phyloP scores from a whole-genome alignment of 441 rosid genomes.

The Cnidoscolus chayamansa region DNA sequence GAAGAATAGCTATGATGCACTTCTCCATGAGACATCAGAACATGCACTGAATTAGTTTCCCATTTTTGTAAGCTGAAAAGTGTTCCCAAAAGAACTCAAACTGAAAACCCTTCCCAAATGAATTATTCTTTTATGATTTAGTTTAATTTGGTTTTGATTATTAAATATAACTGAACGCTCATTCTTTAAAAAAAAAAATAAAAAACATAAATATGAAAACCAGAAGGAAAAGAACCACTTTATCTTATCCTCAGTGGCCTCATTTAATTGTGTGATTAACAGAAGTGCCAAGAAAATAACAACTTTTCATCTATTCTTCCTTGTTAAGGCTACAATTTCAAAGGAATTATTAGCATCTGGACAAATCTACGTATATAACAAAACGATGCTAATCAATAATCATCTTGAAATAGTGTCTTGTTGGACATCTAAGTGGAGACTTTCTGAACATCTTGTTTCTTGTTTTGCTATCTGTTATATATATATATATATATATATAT shows the following conservation, averaged over 20 bases:
- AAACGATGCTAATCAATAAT: not conserved
- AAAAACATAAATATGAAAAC: too few relatives aligned
- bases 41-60: slow-evolving; percentile 19
- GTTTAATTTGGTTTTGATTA: too few relatives aligned
- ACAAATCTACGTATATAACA: not conserved
- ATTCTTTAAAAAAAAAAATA: too few relatives aligned
- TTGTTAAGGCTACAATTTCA: not conserved
- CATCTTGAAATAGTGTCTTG: slow-evolving; percentile 1
- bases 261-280: not conserved
- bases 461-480: too few relatives aligned
- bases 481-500: too few relatives aligned
- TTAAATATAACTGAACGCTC: too few relatives aligned
- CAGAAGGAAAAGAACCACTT: too few relatives aligned
- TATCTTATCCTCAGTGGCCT: not conserved
- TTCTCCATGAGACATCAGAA: slow-evolving; percentile 17
- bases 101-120: too few relatives aligned
- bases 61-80: not conserved
- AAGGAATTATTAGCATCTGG: not conserved
- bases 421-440: not conserved
- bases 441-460: not conserved
- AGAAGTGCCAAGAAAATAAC: not conserved
- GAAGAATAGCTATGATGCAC: slow-evolving; percentile 35
- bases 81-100: too few relatives aligned
- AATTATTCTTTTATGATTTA: too few relatives aligned
- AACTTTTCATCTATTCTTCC: not conserved